These are phyloP conservation scores for Microthlaspi erraticum DNA, from an alignment of 345 rosid genomes.

Conservation along the genomic window DNA sequence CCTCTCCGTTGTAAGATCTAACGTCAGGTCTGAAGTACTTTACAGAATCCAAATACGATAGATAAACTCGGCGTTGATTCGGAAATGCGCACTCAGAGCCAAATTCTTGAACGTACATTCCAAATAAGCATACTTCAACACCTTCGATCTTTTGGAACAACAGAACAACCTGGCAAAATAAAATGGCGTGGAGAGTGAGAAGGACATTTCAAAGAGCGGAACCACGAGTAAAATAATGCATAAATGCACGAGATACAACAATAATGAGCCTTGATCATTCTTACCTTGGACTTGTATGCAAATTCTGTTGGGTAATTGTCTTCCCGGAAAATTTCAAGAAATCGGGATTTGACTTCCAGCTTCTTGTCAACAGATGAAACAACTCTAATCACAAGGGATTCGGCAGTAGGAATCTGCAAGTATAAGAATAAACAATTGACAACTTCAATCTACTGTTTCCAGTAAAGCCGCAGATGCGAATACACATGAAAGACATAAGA, in stretches of 20 bases:
- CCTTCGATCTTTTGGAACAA: constrained; percentile 99
- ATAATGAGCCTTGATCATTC: constrained; percentile 22
- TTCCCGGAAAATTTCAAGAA: constrained; percentile 94
- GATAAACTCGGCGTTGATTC: constrained; percentile 98
- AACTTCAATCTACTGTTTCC: constrained; percentile 19
- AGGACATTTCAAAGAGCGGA: background rate
- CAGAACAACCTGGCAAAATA: constrained; percentile 77
- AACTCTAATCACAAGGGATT: constrained; percentile 92
- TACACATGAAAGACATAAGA: constrained; percentile 17
- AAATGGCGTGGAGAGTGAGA: constrained; percentile 7
- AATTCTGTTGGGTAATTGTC: constrained; percentile 93
- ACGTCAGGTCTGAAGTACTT: constrained; percentile 98
- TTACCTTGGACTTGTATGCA: constrained; percentile 95
- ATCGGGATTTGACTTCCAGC: constrained; percentile 94
- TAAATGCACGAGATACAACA: constrained; percentile 6
- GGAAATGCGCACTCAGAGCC: constrained; percentile 92
- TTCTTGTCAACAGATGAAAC: constrained; percentile 99
- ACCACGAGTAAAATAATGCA: background rate
- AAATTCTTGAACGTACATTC: constrained; percentile 99
- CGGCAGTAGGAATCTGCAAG: constrained; percentile 91
- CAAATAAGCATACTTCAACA: constrained; percentile 97
- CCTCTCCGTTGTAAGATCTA: constrained; percentile 92
- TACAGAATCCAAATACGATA: constrained; percentile 96
- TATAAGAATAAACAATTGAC: constrained; percentile 26
- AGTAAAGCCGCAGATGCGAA: constrained; percentile 17